Evolutionary conservation across 176 grass and related monocot species (phyloP), one percentile per base, ranked within the genome.

Genomic region (Thalia dealbata): DNA sequence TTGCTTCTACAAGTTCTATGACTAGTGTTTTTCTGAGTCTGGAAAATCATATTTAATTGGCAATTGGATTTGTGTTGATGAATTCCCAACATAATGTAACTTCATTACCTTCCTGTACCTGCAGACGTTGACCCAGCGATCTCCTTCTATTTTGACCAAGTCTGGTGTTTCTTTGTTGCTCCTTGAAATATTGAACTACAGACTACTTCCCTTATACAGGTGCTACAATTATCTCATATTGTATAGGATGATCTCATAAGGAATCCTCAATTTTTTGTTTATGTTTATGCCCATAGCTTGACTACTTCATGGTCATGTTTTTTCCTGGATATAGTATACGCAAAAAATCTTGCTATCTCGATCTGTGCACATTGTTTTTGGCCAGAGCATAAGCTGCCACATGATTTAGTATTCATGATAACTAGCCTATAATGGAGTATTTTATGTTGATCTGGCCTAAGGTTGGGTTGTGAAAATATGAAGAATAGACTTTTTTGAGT

Each of bases 141-240:
- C 84, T 77, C 71, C 90, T 75, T 86, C 90, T 73, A 91, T 99
- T 84, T 81, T 99, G 70, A 91, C 77, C 77, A 99, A 99, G 90
- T 72, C 90, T 81, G 95, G 95, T 35, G 83, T 99, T 21, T 99
- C 90, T 69, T 74, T 99, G 46, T 87, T 99, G 77, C 85, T 99
- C 66, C 85, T 99, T 76, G 95, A 99, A 79, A 99, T 99, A 84
- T 73, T 93, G 71, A 99, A 99, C 86, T 99, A 99, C 80, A 88
- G 95, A 81, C 68, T 99, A 82, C 87, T 93, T 75, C 95, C 95
- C 78, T 50, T 99, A 25, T 99, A 99, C 86, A 92, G 90, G 95
- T 99, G 64, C 68, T 63, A 22, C 54, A 28, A 52, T 26, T 22
- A 3, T 50, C 63, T 77, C 54, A 16, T 64, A 64, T 14, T 55